Evolutionary conservation across 495 filamentous ascomycete species (phyloP), one percentile per base, ranked within the genome.

Genomic region (Penicillium egyptiacum): DNA sequence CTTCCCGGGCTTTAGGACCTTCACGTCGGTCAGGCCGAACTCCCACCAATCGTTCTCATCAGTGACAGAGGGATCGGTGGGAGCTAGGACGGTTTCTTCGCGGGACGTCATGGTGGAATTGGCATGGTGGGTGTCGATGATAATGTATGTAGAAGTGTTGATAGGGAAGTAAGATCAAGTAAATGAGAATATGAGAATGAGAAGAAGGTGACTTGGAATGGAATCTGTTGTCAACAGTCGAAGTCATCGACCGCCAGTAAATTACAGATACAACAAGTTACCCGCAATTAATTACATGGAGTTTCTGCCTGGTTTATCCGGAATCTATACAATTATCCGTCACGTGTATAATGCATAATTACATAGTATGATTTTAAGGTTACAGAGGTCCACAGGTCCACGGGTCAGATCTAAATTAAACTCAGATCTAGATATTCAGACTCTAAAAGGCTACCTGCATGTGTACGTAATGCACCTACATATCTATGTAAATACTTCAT

Each of bases 21-120:
- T 75, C 58, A 79, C 82, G 45, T 85, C 77, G 47, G 68, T 75
- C 39, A 87, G 70, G 31, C 67, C 62, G 66, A 83, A 85, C 55
- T 81, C 79, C 46, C 79, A 77, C 82, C 82, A 85, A 59, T 84
- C 77, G 68, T 86, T 84, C 68, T 83, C 73, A 70, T 83, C 77
- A 39, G 67, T 58, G 58, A 84, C 59, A 55, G 79, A 76, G 56
- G 79, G 73, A 72, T 84, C 71, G 65, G 75, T 74, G 53, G 82
- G 75, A 66, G 73, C 69, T 57, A 87, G 78, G 63, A 86, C 70
- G 53, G 71, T 72, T 69, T 80, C 74, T 74, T 87, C 84, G 59
- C 75, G 74, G 56, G 74, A 72, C 40, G 72, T 79, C 76, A 79
- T 79, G 70, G 65, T 70, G 73, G 61, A 46, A 60, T 65, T 61